Evolutionary conservation across 2,329 filamentous ascomycete species (phyloP), one percentile per base, ranked within the genome.

Genomic region (Phaeosphaeriaceae sp.): DNA sequence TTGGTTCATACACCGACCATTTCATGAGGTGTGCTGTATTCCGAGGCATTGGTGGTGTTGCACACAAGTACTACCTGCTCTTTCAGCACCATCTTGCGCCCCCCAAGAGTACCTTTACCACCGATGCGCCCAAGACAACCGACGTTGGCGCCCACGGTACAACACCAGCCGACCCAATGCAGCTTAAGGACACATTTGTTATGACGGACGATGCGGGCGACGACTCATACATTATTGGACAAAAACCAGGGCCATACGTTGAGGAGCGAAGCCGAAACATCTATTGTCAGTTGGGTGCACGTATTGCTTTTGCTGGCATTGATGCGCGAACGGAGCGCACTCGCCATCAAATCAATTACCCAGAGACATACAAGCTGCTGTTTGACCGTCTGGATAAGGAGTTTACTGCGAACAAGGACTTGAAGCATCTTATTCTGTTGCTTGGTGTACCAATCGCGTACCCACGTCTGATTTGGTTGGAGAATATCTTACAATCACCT

Each of bases 341-440:
- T 7, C 85, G 93, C 30, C 91, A 95, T 66, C 92, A 96, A 74
- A 86, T 97, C 75, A 97, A 97, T 77, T 97, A 96, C 64, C 72
- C 78, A 48, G 75, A 88, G 73, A 76, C 92, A 71, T 73, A 88
- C 76, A 68, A 82, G 66, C 54, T 83, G 77, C 79, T 87, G 38
- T 87, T 87, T 63, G 66, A 77, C 29, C 81, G 83, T 3, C 71
- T 85, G 3, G 68, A 79, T 23, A 68, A 72, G 9, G 82, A 86
- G 55, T 74, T 87, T 9, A 64, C 71, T 0, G 77, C 76, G 0
- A 79, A 82, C 47, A 79, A 78, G 21, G 77, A 82, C 15, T 81
- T 87, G 66, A 87, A 84, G 72, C 85, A 87, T 63, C 67, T 87
- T 17, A 76, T 87, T 32, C 72, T 87, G 17, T 74, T 87, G 9